Base-by-base conservation (phyloP, 1,284 basidiomycete species). In the Cryptococcus sp. region DNA sequence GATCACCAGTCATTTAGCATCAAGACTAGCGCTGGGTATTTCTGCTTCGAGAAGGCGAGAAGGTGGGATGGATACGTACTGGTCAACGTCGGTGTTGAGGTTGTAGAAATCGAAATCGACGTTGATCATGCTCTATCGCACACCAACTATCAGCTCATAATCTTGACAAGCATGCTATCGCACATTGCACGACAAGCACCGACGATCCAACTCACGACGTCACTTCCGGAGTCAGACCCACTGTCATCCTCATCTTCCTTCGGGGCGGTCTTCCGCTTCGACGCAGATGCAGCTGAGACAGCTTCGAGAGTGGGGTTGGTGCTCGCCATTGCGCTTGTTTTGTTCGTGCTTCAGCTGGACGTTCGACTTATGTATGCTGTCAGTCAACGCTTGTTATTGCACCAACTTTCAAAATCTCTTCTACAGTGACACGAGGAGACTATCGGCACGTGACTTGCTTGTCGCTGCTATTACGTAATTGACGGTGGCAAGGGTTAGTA, bases 71-170 rank as follows among this genome's bases (percentile, higher is more conserved):
- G 8, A 22, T 11, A 54, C 74, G 47, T 53, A 78, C 78, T 89
- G 93, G 81, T 97, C 93, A 60, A 91, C 83, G 48, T 84, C 83
- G 1, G 88, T 84, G 67, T 90, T 87, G 4, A 91, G 86, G 76
- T 90, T 87, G 82, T 90, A 92, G 76, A 94, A 96, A 69, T 94
- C 92, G 73, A 96, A 95, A 71, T 91, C 88, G 68, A 96, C 89
- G 76, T 95, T 85, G 73, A 90, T 82, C 78, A 87, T 81, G 75
- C 81, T 82, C 84, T 85, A 55, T 27, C 5, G 13, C 42, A 10
- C 52, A 54, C 23, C 47, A 51, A 50, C n/a, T 20, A n/a, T 41
- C 39, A 61, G 50, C 50, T 35, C 31, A 38, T 3, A 47, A 22
- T 17, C 27, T 19, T 19, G 25, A 25, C 44, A 19, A 25, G 47